Base-by-base conservation (phyloP, 176 grass and related monocot species). In the Puya raimondii region DNA sequence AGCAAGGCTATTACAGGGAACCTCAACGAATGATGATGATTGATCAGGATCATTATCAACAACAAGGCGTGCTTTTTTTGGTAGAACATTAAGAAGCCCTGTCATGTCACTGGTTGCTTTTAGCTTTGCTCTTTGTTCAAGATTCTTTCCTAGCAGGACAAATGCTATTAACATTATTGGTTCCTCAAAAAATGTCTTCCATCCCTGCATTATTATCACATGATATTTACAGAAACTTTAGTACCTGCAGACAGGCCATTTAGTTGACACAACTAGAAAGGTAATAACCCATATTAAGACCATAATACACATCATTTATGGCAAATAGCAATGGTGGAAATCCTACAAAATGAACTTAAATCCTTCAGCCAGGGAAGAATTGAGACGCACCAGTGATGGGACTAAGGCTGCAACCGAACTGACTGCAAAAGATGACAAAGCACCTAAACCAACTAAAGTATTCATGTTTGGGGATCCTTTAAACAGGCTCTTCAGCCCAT, bases 151-250 rank as follows among this genome's bases (percentile, higher is more conserved):
- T 66, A 99, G 65, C 64, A 99, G 82, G 74, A 99, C 87, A 69
- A 99, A 99, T 87, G 94, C 94, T 85, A 99, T 93, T 71, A 97
- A 66, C 94, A 99, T 93, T 79, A 99, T 73, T 50, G 87, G 94
- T 76, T 99, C 94, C 74, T 99, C 94, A 78, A 99, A 99, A 82
- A 99, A 93, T 74, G 89, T 93, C 76, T 90, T 92, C 94, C 94
- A 99, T 47, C 89, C 94, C 94, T 99, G 77, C 79, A 87, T 70
- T 67, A 74, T 49, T 80, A 70, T 18, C 18, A 72, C 52, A 83
- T 21, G 29, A 48, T 81, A 74, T 77, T 66, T 81, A 53, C 51
- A 83, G 75, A 73, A 63, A 53, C 14, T 4, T 9, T 20, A 22
- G 56, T 20, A 61, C 16, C 54, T n/a, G 9, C 10, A 2, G 14